Conservation (phyloP, 257 asterid species). For the Solanum clarkiae region DNA sequence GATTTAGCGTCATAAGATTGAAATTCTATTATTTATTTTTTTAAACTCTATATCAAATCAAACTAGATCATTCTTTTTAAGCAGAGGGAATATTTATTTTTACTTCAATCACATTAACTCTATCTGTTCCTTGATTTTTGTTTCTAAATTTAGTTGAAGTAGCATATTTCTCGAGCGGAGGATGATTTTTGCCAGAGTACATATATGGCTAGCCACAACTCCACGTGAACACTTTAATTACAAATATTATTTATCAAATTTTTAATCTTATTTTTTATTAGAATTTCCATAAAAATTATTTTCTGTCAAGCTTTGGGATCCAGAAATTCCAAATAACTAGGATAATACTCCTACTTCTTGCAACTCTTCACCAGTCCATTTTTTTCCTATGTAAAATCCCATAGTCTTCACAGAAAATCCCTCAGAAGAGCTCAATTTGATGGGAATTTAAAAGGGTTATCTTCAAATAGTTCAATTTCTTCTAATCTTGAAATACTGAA, state of each 20-base stretch:
- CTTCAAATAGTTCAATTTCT: background rate
- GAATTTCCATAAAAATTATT: background rate
- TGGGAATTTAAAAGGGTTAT: slow-evolving; percentile 9
- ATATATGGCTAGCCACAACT: background rate
- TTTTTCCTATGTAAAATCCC: background rate
- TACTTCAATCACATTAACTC: too few species aligned
- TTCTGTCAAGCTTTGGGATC: background rate
- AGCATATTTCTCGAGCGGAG: too few species aligned
- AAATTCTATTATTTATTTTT: too few species aligned
- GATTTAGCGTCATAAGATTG: too few species aligned
- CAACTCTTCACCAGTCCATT: background rate
- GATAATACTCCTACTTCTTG: background rate
- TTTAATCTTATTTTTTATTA: background rate
- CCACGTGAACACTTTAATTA: background rate
- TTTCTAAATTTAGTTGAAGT: too few species aligned
- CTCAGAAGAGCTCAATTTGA: slow-evolving; percentile 6
- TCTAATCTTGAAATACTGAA: slow-evolving; percentile 1
- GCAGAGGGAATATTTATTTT: too few species aligned
- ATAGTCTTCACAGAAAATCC: background rate
- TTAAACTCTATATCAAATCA: too few species aligned
- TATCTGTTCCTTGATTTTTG: too few species aligned
- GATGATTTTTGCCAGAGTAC: too few species aligned
- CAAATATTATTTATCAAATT: background rate
- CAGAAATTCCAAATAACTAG: background rate
- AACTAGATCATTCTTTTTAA: too few species aligned